These are phyloP conservation scores for Diaporthe citrichinensis DNA, from an alignment of 2,329 filamentous ascomycete species.

Conservation along the genomic window DNA sequence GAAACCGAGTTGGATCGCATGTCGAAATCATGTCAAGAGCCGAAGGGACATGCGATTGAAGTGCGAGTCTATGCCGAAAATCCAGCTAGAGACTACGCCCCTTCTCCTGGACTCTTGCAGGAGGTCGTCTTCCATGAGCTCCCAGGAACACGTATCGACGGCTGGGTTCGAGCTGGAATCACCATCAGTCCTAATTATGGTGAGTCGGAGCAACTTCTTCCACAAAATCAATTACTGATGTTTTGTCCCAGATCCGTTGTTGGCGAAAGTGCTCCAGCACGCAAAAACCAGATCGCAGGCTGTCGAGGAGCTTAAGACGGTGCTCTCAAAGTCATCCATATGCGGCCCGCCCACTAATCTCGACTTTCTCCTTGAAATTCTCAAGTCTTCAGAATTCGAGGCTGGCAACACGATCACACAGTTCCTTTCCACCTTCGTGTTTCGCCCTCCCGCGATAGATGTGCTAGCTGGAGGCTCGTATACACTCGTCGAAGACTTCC, in stretches of 20 bases:
- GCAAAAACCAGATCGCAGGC: slow-evolving; percentile 55
- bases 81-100: slow-evolving; percentile 70
- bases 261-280: slow-evolving; percentile 72
- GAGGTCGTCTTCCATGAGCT: slow-evolving; percentile 68
- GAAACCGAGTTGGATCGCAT: slow-evolving; percentile 40
- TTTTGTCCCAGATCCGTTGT: slow-evolving; percentile 59
- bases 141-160: slow-evolving; percentile 69
- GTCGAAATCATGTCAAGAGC: slow-evolving; percentile 37
- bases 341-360: slow-evolving; percentile 70
- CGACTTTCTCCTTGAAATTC: slow-evolving; percentile 66
- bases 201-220: slow-evolving; percentile 38
- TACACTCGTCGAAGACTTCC: slow-evolving; percentile 71
- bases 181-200: slow-evolving; percentile 71
- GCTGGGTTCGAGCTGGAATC: slow-evolving; percentile 72
- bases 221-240: not conserved
- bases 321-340: slow-evolving; percentile 61
- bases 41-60: slow-evolving; percentile 54
- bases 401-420: slow-evolving; percentile 69
- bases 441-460: slow-evolving; percentile 65
- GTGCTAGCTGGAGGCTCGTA: slow-evolving; percentile 69
- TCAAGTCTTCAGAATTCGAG: slow-evolving; percentile 60
- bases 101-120: slow-evolving; percentile 71
- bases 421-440: slow-evolving; percentile 67
- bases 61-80: slow-evolving; percentile 62
- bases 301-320: slow-evolving; percentile 57